Conservation (phyloP, 2,329 filamentous ascomycete species). For the Teratosphaeria destructans region DNA sequence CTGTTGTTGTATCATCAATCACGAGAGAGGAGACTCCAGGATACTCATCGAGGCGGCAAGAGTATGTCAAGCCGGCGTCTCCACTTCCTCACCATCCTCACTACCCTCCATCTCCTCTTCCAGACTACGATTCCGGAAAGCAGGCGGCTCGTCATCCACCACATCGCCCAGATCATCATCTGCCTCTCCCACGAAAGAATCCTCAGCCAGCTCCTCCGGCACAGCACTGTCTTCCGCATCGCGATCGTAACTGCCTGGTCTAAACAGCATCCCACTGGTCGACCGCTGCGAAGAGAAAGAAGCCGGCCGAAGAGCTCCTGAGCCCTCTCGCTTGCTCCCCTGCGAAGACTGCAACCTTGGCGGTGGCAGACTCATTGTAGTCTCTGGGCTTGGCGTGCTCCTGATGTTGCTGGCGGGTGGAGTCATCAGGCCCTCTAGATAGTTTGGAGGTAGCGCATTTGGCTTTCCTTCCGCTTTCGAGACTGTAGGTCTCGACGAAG, state of each 20-base stretch:
- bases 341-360: constrained; percentile 11
- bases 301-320: constrained; percentile 3
- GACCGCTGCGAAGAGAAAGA: constrained; percentile 22
- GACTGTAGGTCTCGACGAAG: not conserved
- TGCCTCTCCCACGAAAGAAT: constrained; percentile 37
- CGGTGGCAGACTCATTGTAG: constrained; percentile 11
- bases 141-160: constrained; percentile 12
- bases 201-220: constrained; percentile 38
- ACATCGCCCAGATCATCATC: constrained; percentile 16
- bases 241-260: constrained; percentile 47
- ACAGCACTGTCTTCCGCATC: constrained; percentile 46
- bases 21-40: not conserved
- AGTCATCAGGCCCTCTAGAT: constrained; percentile 73
- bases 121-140: constrained; percentile 17
- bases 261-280: constrained; percentile 43
- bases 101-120: constrained; percentile 14
- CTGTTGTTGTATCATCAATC: not conserved
- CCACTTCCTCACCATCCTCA: not conserved
- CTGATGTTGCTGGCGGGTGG: constrained; percentile 71
- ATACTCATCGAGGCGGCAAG: not conserved
- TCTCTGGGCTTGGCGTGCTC: constrained; percentile 43
- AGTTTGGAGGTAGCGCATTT: constrained; percentile 41
- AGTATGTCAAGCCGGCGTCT: not conserved
- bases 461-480: constrained; percentile 14
- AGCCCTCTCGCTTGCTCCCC: not conserved